These are phyloP conservation scores for Cordyceps pruinosa DNA, from an alignment of 2,329 filamentous ascomycete species.

Conservation along the genomic window DNA sequence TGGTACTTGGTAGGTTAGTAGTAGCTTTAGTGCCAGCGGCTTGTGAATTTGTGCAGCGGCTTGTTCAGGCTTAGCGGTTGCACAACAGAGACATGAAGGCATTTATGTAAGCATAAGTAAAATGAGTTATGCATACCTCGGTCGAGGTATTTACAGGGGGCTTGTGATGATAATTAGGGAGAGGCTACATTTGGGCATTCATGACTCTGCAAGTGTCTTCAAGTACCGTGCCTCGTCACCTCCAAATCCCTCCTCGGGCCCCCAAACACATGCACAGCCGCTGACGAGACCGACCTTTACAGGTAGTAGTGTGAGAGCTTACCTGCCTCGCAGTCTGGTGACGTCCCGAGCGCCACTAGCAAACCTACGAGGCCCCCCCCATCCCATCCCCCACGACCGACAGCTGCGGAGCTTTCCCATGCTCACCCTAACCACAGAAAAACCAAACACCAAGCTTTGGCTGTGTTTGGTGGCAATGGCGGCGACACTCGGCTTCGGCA, in stretches of 20 bases:
- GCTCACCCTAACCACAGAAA: conserved; percentile 9
- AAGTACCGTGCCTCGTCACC: neutral
- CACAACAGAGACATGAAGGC: neutral
- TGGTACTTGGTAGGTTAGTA: too few species aligned
- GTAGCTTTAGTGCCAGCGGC: too few species aligned
- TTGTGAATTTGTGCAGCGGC: conserved; percentile 1
- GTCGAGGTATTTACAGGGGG: conserved; percentile 7
- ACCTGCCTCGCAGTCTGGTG: neutral
- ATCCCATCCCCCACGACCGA: neutral
- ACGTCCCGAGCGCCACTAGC: conserved; percentile 6
- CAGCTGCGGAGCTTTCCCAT: conserved; percentile 4
- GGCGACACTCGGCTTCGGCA: conserved; percentile 28
- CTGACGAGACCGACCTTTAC: neutral
- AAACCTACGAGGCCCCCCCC: too few species aligned
- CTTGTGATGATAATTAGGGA: neutral
- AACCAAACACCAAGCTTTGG: conserved; percentile 14
- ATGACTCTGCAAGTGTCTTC: neutral
- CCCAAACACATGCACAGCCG: neutral
- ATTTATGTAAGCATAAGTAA: conserved; percentile 9
- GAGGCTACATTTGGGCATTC: neutral
- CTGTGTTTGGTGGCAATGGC: conserved; percentile 22
- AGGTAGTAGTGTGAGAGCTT: conserved; percentile 2
- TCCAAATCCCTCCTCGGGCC: neutral
- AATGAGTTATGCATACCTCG: conserved; percentile 6
- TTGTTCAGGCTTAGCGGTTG: neutral